Evolutionary conservation across 306 rosid species (phyloP), one percentile per base, ranked within the genome.

Genomic region (Cotoneaster glaucophyllus): DNA sequence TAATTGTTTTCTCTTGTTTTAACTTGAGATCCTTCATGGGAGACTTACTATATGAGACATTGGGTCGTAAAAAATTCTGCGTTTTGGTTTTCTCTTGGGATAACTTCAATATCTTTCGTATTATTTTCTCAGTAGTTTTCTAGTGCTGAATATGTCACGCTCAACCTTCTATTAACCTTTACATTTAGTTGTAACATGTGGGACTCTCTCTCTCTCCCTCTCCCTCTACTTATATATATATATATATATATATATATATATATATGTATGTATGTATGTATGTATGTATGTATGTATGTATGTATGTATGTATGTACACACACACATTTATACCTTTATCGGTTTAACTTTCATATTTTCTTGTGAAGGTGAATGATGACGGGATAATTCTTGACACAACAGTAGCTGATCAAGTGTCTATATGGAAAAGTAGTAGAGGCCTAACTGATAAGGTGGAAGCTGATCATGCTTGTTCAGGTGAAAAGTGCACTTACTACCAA

Each of bases 401-500:
- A 34, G 84, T 95, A 52, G 91, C 97, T 74, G 97, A 95, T 85
- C 97, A 95, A 88, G 97, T 95, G 24, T 88, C 92, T 61, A 77
- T 87, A 65, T 95, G 97, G 97, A 92, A 89, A 88, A 89, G 87
- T 78, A 92, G 92, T 82, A 90, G 19, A 77, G 97, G 97, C 71
- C 90, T 95, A 52, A 84, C 86, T 69, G 93, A 92, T 86, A 78
- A 83, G 74, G 90, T 87, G 80, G 91, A 87, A 69, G 53, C 80
- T 37, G 97, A 87, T 81, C 99, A 92, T 80, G 63, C 96, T 76
- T 95, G 99, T 80, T 95, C 97, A 68, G 97, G 97, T 71, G 95
- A 86, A 81, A 84, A 88, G 2, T 95, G 99, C 83, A 83, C 99
- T 45, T 95, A 86, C 91, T 79, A 87, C 88, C 92, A 85, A 74